Conservation (phyloP, 805 yeast genomes). For the Metschnikowia kunwiensis region DNA sequence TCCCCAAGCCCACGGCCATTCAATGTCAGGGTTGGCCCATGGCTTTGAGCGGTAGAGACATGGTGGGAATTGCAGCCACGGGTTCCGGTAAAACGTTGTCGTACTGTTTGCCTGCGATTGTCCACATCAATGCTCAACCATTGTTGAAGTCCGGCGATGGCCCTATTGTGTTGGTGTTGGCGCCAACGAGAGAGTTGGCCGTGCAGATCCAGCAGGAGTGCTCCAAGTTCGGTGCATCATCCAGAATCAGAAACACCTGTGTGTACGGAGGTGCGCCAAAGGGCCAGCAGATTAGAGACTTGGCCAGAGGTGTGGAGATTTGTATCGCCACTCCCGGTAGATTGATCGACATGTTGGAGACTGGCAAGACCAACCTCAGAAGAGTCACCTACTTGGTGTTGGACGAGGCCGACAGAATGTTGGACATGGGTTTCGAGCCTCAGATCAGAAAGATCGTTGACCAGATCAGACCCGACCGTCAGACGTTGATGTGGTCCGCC, state of each 20-base stretch:
- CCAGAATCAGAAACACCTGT: slow-evolving; percentile 94
- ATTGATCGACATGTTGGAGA: slow-evolving; percentile 94
- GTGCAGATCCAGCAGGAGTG: slow-evolving; percentile 97
- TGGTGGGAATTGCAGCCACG: slow-evolving; percentile 98
- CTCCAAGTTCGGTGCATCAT: slow-evolving; percentile 86
- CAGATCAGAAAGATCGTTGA: slow-evolving; percentile 97
- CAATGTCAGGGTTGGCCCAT: slow-evolving; percentile 99
- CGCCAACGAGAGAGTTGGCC: slow-evolving; percentile 98
- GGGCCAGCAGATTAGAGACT: slow-evolving; percentile 96
- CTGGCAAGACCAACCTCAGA: slow-evolving; percentile 89
- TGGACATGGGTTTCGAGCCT: slow-evolving; percentile 99
- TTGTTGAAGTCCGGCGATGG: slow-evolving; percentile 92
- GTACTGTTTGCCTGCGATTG: slow-evolving; percentile 94
- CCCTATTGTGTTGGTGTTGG: slow-evolving; percentile 90
- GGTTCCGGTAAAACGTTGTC: slow-evolving; percentile 99
- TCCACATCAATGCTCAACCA: slow-evolving; percentile 98
- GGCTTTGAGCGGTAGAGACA: slow-evolving; percentile 98
- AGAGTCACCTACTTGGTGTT: slow-evolving; percentile 96
- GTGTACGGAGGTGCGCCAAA: slow-evolving; percentile 99
- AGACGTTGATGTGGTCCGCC: slow-evolving; percentile 99
- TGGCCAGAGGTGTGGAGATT: slow-evolving; percentile 93
- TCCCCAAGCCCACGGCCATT: slow-evolving; percentile 90
- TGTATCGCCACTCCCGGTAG: slow-evolving; percentile 99
- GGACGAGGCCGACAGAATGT: slow-evolving; percentile 99
- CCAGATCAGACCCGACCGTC: slow-evolving; percentile 99